Conservation (phyloP, 371 early-diverging fungal species). For the Mortierella sp. region DNA sequence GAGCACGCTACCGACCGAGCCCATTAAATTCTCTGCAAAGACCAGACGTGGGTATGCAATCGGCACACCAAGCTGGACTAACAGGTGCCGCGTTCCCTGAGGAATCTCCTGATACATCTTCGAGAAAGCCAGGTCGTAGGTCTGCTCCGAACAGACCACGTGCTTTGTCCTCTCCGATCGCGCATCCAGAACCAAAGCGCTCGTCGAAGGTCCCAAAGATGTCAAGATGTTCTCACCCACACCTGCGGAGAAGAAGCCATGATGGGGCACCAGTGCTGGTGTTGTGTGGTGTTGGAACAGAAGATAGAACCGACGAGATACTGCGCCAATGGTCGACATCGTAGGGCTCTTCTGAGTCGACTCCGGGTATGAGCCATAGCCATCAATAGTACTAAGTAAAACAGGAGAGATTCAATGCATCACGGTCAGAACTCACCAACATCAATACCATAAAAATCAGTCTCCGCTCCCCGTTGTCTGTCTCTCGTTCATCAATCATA, state of each 20-base stretch:
- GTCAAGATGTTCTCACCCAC: slow-evolving; percentile 63
- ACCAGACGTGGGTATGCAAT: slow-evolving; percentile 82
- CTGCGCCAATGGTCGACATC: slow-evolving; percentile 68
- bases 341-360: slow-evolving; percentile 72
- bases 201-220: slow-evolving; percentile 76
- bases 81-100: slow-evolving; percentile 69
- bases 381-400: slow-evolving; percentile 69
- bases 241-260: slow-evolving; percentile 69
- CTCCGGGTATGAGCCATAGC: slow-evolving; percentile 88
- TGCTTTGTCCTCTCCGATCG: slow-evolving; percentile 80
- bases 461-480: no score
- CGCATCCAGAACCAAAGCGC: slow-evolving; percentile 78
- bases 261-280: slow-evolving; percentile 61
- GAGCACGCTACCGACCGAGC: slow-evolving; percentile 50
- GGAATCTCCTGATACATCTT: slow-evolving; percentile 66
- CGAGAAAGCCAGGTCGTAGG: slow-evolving; percentile 73
- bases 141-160: slow-evolving; percentile 68
- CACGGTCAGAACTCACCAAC: no score
- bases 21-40: slow-evolving; percentile 73
- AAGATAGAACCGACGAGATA: slow-evolving; percentile 84
- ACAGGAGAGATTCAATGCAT: not conserved
- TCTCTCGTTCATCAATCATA: no score
- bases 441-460: not conserved
- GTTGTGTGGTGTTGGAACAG: slow-evolving; percentile 90
- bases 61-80: slow-evolving; percentile 80